Evolutionary conservation across 2,329 filamentous ascomycete species (phyloP).

Genomic region (Trichoderma oligosporum): DNA sequence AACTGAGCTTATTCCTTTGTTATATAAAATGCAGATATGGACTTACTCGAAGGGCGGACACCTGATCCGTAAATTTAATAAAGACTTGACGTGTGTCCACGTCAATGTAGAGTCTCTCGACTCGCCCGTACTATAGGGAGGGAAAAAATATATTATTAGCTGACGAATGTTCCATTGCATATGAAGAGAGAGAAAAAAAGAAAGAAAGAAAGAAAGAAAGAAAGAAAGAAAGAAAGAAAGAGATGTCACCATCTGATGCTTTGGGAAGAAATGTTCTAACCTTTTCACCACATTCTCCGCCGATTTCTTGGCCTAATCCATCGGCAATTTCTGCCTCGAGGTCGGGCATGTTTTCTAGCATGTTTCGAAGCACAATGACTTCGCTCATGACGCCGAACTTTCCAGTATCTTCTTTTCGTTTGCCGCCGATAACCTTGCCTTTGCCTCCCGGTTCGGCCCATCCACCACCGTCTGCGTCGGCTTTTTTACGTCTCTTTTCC

Average conservation of each 20-base stretch:
- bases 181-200: too few species aligned
- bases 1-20: background rate
- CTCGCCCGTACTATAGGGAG: conserved; percentile 64
- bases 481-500: conserved; percentile 77
- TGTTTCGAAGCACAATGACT: conserved; percentile 77
- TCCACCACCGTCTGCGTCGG: conserved; percentile 74
- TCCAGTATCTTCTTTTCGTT: conserved; percentile 45
- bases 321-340: conserved; percentile 72
- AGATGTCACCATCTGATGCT: too few species aligned
- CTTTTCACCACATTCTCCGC: conserved; percentile 85
- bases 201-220: too few species aligned
- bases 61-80: conserved; percentile 82
- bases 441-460: conserved; percentile 66
- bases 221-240: background rate
- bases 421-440: conserved; percentile 78
- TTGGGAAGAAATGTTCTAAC: conserved; percentile 34
- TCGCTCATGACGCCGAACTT: conserved; percentile 72
- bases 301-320: conserved; percentile 86
- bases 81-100: conserved; percentile 68
- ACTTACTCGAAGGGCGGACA: conserved; percentile 78
- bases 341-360: conserved; percentile 79
- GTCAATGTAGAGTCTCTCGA: conserved; percentile 76
- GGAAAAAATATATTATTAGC: background rate
- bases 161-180: background rate
- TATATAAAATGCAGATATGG: background rate